These are phyloP conservation scores for Gossypium anomalum DNA, from an alignment of 345 rosid genomes.

Conservation along the genomic window DNA sequence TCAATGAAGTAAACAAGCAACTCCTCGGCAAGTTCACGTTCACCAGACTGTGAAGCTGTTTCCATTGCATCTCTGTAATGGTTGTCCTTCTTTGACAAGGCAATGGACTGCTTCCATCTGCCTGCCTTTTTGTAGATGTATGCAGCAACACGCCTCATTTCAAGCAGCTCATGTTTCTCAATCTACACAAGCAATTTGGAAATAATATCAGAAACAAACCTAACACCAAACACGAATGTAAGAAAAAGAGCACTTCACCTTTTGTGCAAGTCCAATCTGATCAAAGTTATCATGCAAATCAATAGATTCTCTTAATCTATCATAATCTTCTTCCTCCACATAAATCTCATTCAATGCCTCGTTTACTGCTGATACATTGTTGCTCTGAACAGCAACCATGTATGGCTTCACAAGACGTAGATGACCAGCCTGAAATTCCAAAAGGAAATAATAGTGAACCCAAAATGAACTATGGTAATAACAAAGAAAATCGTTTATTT, in stretches of 20 bases:
- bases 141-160: conserved; percentile 99
- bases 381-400: conserved; percentile 96
- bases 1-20: conserved; percentile 91
- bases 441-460: not conserved
- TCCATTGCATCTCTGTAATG: conserved; percentile 97
- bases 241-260: conserved; percentile 38
- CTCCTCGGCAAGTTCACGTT: conserved; percentile 95
- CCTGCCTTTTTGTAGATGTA: conserved; percentile 98
- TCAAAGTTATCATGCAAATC: conserved; percentile 92
- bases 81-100: conserved; percentile 90
- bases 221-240: not conserved
- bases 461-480: conserved; percentile 2
- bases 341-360: conserved; percentile 92
- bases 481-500: not conserved
- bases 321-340: conserved; percentile 93
- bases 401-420: conserved; percentile 91
- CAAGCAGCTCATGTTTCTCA: conserved; percentile 98
- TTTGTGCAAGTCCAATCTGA: conserved; percentile 89
- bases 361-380: conserved; percentile 85
- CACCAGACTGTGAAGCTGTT: conserved; percentile 98
- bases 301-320: conserved; percentile 84
- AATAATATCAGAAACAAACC: conserved; percentile 9
- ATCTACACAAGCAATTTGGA: conserved; percentile 44
- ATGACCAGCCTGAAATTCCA: conserved; percentile 77
- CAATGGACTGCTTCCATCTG: conserved; percentile 98